These are phyloP conservation scores for Wallemia mellicola DNA, from an alignment of 1,284 basidiomycete genomes.

Conservation along the genomic window DNA sequence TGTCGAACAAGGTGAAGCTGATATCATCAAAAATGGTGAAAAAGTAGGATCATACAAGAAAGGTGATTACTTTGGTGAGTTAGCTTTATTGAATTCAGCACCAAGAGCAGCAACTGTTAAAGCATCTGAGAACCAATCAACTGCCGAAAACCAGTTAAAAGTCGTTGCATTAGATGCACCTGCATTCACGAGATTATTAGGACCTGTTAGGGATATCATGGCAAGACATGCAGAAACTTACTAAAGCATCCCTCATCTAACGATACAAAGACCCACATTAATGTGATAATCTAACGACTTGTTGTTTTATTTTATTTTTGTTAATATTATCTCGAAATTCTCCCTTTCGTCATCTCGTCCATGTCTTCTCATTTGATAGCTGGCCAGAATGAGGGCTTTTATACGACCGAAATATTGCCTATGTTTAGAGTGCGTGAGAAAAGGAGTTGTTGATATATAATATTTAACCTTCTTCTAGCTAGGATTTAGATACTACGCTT, in stretches of 20 bases:
- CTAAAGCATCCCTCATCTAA: not conserved
- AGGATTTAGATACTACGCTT: not conserved
- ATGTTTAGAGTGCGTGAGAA: not conserved
- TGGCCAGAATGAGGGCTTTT: not conserved
- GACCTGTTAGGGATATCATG: slow-evolving; percentile 65
- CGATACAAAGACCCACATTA: not conserved
- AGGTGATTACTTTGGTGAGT: slow-evolving; percentile 93
- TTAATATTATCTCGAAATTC: not conserved
- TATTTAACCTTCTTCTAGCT: not conserved
- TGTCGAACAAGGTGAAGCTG: slow-evolving; percentile 69
- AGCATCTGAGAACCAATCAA: slow-evolving; percentile 18
- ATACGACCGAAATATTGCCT: not conserved
- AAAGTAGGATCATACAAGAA: slow-evolving; percentile 44
- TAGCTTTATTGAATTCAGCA: slow-evolving; percentile 50
- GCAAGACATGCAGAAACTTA: slow-evolving; percentile 33
- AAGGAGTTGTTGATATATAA: not conserved
- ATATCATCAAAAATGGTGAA: slow-evolving; percentile 51
- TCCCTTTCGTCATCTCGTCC: not conserved
- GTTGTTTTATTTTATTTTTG: not conserved
- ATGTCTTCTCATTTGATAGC: not conserved
- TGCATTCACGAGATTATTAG: slow-evolving; percentile 77
- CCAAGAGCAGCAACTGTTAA: slow-evolving; percentile 82
- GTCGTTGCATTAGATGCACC: slow-evolving; percentile 78
- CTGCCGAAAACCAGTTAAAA: slow-evolving; percentile 28
- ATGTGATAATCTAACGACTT: not conserved